These are phyloP conservation scores for Rubia yunnanensis DNA, from an alignment of 257 asterid genomes.

Conservation along the genomic window DNA sequence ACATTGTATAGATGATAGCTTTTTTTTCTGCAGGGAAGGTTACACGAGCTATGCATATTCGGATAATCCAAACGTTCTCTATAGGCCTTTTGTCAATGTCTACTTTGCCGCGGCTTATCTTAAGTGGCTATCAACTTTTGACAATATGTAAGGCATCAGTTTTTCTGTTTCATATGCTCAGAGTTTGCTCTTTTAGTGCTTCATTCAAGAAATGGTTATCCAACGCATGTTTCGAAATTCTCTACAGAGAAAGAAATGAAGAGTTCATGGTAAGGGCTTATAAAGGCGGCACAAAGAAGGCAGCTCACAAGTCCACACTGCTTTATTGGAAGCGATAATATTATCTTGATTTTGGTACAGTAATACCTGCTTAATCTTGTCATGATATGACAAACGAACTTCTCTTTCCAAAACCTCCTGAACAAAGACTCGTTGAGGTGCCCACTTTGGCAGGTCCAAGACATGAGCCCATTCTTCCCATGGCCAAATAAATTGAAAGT, in stretches of 20 bases:
- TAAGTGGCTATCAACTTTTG: no score
- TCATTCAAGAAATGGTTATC: no score
- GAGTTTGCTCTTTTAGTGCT: no score
- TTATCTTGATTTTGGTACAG: background rate
- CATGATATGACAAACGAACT: conserved; percentile 94
- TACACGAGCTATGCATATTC: conserved; percentile 42
- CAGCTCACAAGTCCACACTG: conserved; percentile 72
- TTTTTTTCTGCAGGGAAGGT: conserved; percentile 62
- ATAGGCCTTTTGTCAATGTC: conserved; percentile 68
- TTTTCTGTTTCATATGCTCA: no score
- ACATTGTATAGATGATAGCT: conserved; percentile 8
- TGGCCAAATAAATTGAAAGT: conserved; percentile 99
- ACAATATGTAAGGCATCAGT: no score
- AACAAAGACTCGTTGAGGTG: conserved; percentile 93
- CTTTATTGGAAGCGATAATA: conserved; percentile 74
- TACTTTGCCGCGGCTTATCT: conserved; percentile 18
- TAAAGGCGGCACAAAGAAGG: conserved; percentile 47
- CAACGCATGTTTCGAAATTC: no score
- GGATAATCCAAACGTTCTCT: conserved; percentile 39
- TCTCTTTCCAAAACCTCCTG: conserved; percentile 98
- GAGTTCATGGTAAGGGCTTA: no score
- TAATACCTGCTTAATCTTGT: conserved; percentile 86
- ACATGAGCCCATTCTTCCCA: conserved; percentile 99
- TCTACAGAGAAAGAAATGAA: no score
- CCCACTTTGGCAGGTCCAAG: conserved; percentile 96